These are phyloP conservation scores for Tolypocladium nubicola DNA, from an alignment of 2,329 filamentous ascomycete species.

Conservation along the genomic window DNA sequence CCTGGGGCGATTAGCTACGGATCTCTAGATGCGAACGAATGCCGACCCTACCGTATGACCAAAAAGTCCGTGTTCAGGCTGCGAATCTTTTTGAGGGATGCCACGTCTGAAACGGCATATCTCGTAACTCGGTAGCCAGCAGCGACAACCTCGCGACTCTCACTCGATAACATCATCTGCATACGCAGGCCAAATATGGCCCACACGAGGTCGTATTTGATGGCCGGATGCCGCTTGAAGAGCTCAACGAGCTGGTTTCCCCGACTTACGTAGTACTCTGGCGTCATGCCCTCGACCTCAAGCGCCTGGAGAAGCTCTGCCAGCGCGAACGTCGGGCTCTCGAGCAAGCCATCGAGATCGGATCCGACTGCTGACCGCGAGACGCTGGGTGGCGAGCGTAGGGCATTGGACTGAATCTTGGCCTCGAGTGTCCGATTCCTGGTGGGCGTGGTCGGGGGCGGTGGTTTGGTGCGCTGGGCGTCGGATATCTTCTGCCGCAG, in stretches of 20 bases:
- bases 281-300: conserved; percentile 75
- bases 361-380: conserved; percentile 47
- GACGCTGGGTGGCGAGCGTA: conserved; percentile 48
- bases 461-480: conserved; percentile 38
- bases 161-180: conserved; percentile 91
- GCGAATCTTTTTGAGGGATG: conserved; percentile 80
- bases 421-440: conserved; percentile 38
- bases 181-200: conserved; percentile 87
- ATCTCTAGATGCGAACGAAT: not conserved
- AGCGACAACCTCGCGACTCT: conserved; percentile 90
- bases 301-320: conserved; percentile 84
- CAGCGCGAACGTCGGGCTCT: conserved; percentile 86
- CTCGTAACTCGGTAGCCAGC: conserved; percentile 88
- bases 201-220: conserved; percentile 97
- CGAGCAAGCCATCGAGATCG: conserved; percentile 56
- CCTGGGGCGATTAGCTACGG: conserved; percentile 19
- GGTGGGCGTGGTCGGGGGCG: conserved; percentile 40
- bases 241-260: conserved; percentile 90
- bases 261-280: conserved; percentile 90
- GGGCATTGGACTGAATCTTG: conserved; percentile 30
- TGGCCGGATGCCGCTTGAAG: conserved; percentile 84
- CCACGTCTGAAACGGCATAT: conserved; percentile 87
- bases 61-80: conserved; percentile 84
- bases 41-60: conserved; percentile 47
- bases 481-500: conserved; percentile 51